Percentiles rank a stretch among this genome's conserved stretches.
These are phyloP conservation scores for Plasmodium billcollinsi DNA, from an alignment of 169 alveolate genomes.

Conservation along the genomic window DNA sequence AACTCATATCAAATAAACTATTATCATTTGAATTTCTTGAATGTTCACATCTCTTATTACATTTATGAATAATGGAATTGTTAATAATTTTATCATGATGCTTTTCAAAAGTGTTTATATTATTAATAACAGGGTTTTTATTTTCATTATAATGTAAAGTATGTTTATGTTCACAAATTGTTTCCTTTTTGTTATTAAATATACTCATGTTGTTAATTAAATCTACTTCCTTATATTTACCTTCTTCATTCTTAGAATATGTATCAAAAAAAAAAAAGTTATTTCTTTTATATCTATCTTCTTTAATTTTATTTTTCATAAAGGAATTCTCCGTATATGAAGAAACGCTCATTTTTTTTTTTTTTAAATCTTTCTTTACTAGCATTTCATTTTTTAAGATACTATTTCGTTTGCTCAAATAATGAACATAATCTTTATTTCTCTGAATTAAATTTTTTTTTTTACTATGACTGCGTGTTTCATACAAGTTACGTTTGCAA, in stretches of 20 bases:
- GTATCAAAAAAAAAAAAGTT: conserved; percentile 6
- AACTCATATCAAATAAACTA: conserved; percentile 35
- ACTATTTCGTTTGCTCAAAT: conserved; percentile 60
- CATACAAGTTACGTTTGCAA: neutral
- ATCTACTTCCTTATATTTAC: conserved; percentile 6
- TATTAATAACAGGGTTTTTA: neutral
- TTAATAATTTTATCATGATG: neutral
- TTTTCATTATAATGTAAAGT: neutral
- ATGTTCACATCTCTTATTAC: neutral
- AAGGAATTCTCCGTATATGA: neutral
- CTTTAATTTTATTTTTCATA: conserved; percentile 4
- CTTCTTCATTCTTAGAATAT: conserved; percentile 3
- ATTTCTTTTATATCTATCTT: conserved; percentile 5
- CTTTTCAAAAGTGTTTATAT: neutral
- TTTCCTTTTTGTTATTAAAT: neutral
- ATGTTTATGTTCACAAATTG: neutral
- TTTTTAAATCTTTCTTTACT: conserved; percentile 35
- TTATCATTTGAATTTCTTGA: neutral
- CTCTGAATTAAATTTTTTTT: conserved; percentile 56
- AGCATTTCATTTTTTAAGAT: conserved; percentile 31
- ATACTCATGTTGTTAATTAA: conserved; percentile 16
- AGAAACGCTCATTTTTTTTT: conserved; percentile 20
- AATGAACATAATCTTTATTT: conserved; percentile 61
- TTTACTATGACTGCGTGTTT: conserved; percentile 22
- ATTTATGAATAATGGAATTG: neutral